A percentile compares a stretch with the other conserved stretches of the same genome.
Evolutionary conservation across 768 basidiomycete species (phyloP).

Genomic region (Stropharia rugosoannulata): DNA sequence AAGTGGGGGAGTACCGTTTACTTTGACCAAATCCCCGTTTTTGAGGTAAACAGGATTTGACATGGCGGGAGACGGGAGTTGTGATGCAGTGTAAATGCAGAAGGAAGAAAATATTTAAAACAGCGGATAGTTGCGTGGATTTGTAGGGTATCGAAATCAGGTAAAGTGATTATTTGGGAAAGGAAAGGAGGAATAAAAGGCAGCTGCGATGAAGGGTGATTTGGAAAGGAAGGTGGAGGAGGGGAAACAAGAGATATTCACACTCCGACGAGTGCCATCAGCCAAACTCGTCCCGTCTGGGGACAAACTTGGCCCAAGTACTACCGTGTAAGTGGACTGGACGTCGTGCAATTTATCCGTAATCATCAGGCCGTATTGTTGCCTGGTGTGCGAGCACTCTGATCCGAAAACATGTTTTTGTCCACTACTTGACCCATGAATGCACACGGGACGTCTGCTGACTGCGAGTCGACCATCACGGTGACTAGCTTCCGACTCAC

Average conservation of each 20-base stretch:
- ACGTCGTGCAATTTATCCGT: background rate
- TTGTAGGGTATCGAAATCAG: constrained; percentile 19
- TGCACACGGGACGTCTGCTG: background rate
- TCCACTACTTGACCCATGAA: background rate
- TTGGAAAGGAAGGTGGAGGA: constrained; percentile 35
- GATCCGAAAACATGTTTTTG: too few relatives aligned
- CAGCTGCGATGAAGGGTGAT: constrained; percentile 22
- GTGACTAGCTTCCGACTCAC: background rate
- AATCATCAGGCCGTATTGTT: too few relatives aligned
- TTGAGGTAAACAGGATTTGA: constrained; percentile 63
- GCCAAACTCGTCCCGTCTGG: constrained; percentile 13
- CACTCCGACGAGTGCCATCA: constrained; percentile 39
- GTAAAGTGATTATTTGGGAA: constrained; percentile 20
- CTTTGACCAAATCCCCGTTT: constrained; percentile 81
- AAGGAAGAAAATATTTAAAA: constrained; percentile 29
- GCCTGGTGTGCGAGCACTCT: too few relatives aligned
- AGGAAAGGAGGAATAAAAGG: constrained; percentile 17
- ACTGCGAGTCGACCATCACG: background rate
- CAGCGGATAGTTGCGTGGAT: constrained; percentile 4
- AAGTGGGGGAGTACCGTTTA: constrained; percentile 66
- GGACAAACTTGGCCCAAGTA: constrained; percentile 12
- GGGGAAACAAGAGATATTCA: constrained; percentile 41
- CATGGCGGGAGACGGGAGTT: constrained; percentile 25
- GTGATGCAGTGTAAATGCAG: constrained; percentile 30
- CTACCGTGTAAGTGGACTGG: background rate